A percentile compares a stretch with the other conserved stretches of the same genome.
These are phyloP conservation scores for Sapria himalayana DNA, from an alignment of 345 rosid species.

Conservation along the genomic window DNA sequence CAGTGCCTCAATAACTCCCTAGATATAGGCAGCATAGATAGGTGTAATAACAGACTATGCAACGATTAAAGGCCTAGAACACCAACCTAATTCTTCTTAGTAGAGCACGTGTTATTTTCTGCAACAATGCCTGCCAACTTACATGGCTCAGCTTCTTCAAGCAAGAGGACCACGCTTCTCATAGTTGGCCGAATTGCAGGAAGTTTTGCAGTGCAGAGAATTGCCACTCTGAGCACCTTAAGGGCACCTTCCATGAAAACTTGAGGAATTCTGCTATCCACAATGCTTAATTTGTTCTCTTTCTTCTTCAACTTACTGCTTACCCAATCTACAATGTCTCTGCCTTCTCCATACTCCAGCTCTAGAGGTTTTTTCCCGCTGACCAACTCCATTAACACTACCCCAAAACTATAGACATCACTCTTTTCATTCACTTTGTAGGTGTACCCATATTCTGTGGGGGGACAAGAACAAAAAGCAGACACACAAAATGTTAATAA, in stretches of 20 bases:
- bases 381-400: constrained; percentile 77
- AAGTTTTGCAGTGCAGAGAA: constrained; percentile 37
- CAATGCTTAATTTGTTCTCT: constrained; percentile 28
- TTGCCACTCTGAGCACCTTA: constrained; percentile 45
- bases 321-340: constrained; percentile 64
- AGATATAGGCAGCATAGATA: too few species aligned
- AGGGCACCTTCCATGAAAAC: constrained; percentile 38
- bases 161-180: constrained; percentile 76
- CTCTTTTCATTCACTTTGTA: constrained; percentile 67
- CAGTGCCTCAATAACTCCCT: too few species aligned
- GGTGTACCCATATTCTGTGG: constrained; percentile 70
- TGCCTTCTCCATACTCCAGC: constrained; percentile 53
- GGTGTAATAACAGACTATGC: too few species aligned
- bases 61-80: too few species aligned
- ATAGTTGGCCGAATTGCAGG: constrained; percentile 57
- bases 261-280: constrained; percentile 46
- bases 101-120: too few species aligned
- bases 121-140: constrained; percentile 30
- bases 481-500: background rate
- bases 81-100: too few species aligned
- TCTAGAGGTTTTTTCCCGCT: constrained; percentile 71
- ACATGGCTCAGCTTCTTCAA: constrained; percentile 59
- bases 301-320: constrained; percentile 32
- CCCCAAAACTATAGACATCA: constrained; percentile 90
- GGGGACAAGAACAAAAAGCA: background rate